Conservation (phyloP, 805 yeast genomes). For the Wickerhamomyces sydowiorum region DNA sequence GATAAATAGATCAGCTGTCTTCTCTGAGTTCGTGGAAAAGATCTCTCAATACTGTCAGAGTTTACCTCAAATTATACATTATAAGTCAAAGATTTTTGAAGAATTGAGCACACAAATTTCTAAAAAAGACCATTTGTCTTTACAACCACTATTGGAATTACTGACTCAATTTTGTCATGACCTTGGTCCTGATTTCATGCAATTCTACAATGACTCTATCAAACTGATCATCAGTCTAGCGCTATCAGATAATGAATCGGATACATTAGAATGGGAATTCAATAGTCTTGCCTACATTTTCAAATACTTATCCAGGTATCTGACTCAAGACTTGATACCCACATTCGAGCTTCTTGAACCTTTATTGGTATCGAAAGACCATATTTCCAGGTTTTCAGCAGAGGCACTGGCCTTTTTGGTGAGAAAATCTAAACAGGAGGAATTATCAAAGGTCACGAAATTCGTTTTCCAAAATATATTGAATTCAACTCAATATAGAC, state of each 20-base stretch:
- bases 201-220: constrained; percentile 54
- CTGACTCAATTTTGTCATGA: constrained; percentile 87
- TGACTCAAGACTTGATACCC: constrained; percentile 58
- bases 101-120: constrained; percentile 40
- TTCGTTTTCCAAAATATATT: constrained; percentile 34
- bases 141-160: constrained; percentile 77
- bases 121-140: constrained; percentile 59
- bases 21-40: constrained; percentile 54
- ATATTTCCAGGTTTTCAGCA: constrained; percentile 77
- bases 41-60: constrained; percentile 56
- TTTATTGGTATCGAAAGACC: constrained; percentile 55
- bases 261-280: constrained; percentile 78
- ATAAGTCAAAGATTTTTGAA: constrained; percentile 56
- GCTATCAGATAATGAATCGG: constrained; percentile 41
- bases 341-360: constrained; percentile 67
- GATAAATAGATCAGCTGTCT: constrained; percentile 69
- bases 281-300: constrained; percentile 82
- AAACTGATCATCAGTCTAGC: constrained; percentile 45
- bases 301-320: constrained; percentile 69
- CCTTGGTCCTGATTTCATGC: constrained; percentile 84
- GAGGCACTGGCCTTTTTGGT: constrained; percentile 85
- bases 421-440: constrained; percentile 52
- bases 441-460: constrained; percentile 41
- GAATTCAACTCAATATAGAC: constrained; percentile 43
- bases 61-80: constrained; percentile 74